Evolutionary conservation across 2,329 filamentous ascomycete species (phyloP).

Genomic region (Colletotrichum magnum): DNA sequence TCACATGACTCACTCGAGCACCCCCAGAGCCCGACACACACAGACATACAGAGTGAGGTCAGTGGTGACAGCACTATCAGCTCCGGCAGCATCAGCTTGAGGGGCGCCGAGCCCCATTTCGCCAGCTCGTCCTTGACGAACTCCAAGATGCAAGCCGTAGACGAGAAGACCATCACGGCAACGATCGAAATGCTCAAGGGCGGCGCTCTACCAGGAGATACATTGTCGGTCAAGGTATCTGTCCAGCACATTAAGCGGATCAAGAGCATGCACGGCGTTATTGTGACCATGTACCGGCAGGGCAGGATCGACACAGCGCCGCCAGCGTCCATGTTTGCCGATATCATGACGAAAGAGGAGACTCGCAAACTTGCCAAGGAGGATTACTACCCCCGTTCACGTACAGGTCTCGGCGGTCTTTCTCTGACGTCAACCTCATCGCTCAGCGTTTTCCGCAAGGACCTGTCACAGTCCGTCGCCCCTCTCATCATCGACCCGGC

Average conservation of each 20-base stretch:
- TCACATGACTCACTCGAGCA: conserved; percentile 53
- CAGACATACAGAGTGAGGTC: conserved; percentile 75
- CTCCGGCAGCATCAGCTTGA: conserved; percentile 72
- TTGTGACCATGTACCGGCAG: conserved; percentile 92
- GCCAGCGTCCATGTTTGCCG: conserved; percentile 63
- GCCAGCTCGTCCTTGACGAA: conserved; percentile 57
- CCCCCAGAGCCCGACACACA: conserved; percentile 60
- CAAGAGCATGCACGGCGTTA: conserved; percentile 92
- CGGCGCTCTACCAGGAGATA: conserved; percentile 89
- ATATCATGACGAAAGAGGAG: conserved; percentile 71
- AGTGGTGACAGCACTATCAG: conserved; percentile 80
- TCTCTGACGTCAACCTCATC: conserved; percentile 89
- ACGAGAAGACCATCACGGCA: conserved; percentile 86
- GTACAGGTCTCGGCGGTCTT: conserved; percentile 87
- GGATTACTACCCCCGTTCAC: conserved; percentile 88
- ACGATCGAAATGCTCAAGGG: conserved; percentile 86
- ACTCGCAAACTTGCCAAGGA: conserved; percentile 80
- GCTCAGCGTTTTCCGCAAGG: conserved; percentile 94
- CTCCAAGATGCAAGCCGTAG: conserved; percentile 60
- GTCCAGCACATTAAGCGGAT: conserved; percentile 91
- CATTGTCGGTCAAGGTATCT: conserved; percentile 82
- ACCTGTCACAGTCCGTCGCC: conserved; percentile 89
- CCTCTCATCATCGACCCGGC: conserved; percentile 89
- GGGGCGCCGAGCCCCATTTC: conserved; percentile 33
- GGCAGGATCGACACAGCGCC: conserved; percentile 88